phyloP scores from a whole-genome alignment of 73 alveolate genomes.

The Tetrahymena malaccensis region DNA sequence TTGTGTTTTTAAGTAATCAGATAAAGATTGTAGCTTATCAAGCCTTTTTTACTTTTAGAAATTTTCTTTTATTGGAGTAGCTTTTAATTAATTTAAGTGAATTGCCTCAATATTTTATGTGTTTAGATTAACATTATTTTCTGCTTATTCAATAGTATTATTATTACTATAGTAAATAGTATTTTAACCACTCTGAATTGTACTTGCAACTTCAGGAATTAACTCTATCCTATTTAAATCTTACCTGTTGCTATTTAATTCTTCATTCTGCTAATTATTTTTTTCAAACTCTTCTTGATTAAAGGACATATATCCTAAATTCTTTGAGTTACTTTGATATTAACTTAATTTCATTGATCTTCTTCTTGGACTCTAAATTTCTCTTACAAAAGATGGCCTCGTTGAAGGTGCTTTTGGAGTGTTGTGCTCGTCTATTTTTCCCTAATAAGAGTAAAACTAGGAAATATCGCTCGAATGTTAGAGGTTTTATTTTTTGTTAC shows the following conservation, averaged over 20 bases:
- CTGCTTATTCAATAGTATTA: neutral
- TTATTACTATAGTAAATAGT: neutral
- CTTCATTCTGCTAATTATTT: neutral
- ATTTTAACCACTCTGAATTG: neutral
- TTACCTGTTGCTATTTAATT: neutral
- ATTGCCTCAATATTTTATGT: neutral
- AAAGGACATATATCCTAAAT: neutral
- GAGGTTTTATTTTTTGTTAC: neutral
- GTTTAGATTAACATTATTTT: neutral
- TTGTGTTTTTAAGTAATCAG: neutral
- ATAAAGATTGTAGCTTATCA: neutral
- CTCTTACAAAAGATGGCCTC: neutral
- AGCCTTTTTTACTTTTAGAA: neutral
- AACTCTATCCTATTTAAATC: neutral
- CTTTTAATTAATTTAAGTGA: neutral
- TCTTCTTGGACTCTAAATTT: neutral
- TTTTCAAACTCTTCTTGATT: neutral
- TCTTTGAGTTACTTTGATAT: neutral
- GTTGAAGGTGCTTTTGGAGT: neutral
- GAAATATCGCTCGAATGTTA: neutral
- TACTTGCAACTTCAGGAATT: neutral
- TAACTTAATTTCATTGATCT: neutral
- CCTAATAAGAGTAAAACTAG: neutral
- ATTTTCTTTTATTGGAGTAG: neutral
- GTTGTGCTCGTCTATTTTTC: neutral